phyloP scores from a whole-genome alignment of 805 yeast species.

The Teunomyces gatunensis region DNA sequence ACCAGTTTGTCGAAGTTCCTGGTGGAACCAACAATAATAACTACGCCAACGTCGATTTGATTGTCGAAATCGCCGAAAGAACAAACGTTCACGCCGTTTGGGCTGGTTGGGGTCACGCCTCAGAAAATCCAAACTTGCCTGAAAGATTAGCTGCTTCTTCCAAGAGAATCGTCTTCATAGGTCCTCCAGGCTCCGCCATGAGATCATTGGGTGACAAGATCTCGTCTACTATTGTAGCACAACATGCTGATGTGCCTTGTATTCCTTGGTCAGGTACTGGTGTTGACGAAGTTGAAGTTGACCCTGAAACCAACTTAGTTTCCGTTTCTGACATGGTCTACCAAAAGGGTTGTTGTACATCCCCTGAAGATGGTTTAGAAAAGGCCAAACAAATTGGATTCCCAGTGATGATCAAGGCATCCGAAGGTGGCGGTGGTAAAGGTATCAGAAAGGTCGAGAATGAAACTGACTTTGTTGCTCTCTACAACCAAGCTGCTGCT shows the following conservation, averaged over 20 bases:
- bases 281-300: constrained; percentile 75
- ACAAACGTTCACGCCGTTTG: constrained; percentile 97
- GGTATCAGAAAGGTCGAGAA: constrained; percentile 95
- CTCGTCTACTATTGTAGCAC: constrained; percentile 97
- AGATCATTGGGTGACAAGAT: constrained; percentile 99
- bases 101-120: constrained; percentile 99
- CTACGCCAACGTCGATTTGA: constrained; percentile 95
- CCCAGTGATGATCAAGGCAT: constrained; percentile 98
- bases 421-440: constrained; percentile 99
- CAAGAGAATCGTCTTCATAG: constrained; percentile 87
- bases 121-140: constrained; percentile 95
- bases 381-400: constrained; percentile 89
- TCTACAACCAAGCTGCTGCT: constrained; percentile 90
- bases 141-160: constrained; percentile 93
- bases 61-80: constrained; percentile 96
- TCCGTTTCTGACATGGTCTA: constrained; percentile 85
- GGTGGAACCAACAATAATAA: constrained; percentile 99
- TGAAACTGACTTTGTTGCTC: constrained; percentile 70
- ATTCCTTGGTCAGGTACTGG: constrained; percentile 99
- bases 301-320: constrained; percentile 69
- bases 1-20: constrained; percentile 96
- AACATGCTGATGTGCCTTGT: constrained; percentile 97
- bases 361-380: constrained; percentile 84
- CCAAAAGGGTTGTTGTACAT: constrained; percentile 80
- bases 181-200: constrained; percentile 99